Evolutionary conservation across 805 yeast genomes (phyloP).

Genomic region (Lachancea sp.): DNA sequence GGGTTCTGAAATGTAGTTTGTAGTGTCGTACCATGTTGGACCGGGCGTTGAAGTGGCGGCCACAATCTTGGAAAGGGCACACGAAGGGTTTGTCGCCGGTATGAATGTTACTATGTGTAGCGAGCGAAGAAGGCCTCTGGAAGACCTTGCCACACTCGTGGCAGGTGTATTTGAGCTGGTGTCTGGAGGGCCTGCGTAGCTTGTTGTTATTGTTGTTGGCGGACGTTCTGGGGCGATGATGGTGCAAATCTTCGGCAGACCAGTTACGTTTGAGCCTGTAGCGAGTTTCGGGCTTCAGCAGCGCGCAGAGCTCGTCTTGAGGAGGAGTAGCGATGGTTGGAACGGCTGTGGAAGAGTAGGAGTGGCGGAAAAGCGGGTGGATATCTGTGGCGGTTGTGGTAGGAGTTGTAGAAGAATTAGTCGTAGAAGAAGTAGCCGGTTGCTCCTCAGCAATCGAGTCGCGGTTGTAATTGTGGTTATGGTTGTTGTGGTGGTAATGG

Average conservation of each 20-base stretch:
- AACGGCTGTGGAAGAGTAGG: no score
- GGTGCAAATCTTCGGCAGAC: slow-evolving; percentile 1
- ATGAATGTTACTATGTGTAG: slow-evolving; percentile 76
- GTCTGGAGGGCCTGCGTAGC: neutral
- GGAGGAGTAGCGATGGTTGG: no score
- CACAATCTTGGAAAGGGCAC: slow-evolving; percentile 57
- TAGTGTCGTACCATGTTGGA: slow-evolving; percentile 30
- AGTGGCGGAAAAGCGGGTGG: no score
- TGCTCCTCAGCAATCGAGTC: no score
- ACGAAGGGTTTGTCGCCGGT: slow-evolving; percentile 88
- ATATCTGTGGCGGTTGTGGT: no score
- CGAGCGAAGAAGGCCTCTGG: slow-evolving; percentile 79
- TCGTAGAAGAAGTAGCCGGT: no score
- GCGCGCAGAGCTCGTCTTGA: neutral
- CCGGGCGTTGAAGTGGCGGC: slow-evolving; percentile 47
- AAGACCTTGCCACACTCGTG: slow-evolving; percentile 69
- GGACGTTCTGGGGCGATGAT: neutral
- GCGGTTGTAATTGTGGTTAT: neutral
- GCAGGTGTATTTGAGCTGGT: slow-evolving; percentile 40
- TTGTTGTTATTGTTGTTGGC: neutral
- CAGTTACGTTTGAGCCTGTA: slow-evolving; percentile 5
- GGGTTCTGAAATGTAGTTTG: slow-evolving; percentile 23
- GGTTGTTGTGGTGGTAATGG: neutral
- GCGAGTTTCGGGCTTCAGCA: neutral
- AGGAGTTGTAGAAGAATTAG: no score